Conservation (phyloP, 129 eudicot genomes). For the Pittosporum tobira region DNA sequence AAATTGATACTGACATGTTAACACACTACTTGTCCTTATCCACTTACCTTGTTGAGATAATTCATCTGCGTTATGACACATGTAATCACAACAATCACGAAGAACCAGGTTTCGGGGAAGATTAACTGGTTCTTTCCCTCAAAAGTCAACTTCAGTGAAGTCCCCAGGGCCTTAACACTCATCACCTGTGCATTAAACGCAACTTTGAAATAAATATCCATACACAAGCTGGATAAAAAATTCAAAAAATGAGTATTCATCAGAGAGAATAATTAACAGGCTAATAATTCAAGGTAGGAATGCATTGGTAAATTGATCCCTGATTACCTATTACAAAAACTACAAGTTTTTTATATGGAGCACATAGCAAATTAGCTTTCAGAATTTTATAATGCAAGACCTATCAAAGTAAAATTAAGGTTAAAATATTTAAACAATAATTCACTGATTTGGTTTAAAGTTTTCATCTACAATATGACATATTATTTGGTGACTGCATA, state of each 20-base stretch:
- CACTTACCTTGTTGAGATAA: slow-evolving; percentile 59
- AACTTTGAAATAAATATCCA: background rate
- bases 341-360: too few species aligned
- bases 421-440: too few species aligned
- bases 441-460: too few species aligned
- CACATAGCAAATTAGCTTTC: too few species aligned
- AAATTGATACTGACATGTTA: background rate
- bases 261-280: background rate
- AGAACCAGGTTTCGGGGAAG: slow-evolving; percentile 56
- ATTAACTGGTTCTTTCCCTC: slow-evolving; percentile 54
- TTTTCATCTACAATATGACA: too few species aligned
- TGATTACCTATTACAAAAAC: too few species aligned
- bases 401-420: too few species aligned
- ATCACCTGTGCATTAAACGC: slow-evolving; percentile 43
- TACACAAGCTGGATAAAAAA: background rate
- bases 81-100: slow-evolving; percentile 35
- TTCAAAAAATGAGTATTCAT: background rate
- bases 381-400: too few species aligned
- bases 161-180: slow-evolving; percentile 74
- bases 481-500: too few species aligned
- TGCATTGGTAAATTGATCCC: background rate
- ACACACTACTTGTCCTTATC: background rate
- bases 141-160: slow-evolving; percentile 56
- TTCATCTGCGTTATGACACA: slow-evolving; percentile 59
- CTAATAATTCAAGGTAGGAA: slow-evolving; percentile 1